phyloP scores from a whole-genome alignment of 768 basidiomycete species.

The Nidularia sp. region DNA sequence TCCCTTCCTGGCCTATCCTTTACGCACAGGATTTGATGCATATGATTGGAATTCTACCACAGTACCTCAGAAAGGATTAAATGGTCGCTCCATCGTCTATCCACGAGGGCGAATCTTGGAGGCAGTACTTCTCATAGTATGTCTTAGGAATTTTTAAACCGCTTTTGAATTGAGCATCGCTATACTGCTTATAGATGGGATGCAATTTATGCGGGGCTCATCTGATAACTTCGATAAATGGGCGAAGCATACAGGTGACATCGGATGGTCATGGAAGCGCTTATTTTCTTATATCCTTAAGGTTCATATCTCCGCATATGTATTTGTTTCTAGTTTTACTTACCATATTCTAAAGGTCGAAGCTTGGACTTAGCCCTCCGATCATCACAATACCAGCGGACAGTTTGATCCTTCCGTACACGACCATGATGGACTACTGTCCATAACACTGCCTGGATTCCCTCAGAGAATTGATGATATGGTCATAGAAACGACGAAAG shows the following conservation, averaged over 20 bases:
- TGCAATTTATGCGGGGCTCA: conserved; percentile 24
- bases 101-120: conserved; percentile 9
- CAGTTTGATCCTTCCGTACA: conserved; percentile 25
- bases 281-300: conserved; percentile 17
- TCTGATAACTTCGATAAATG: conserved; percentile 49
- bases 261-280: conserved; percentile 33
- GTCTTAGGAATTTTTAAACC: neutral
- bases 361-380: conserved; percentile 20
- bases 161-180: neutral
- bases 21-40: neutral
- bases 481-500: conserved; percentile 18
- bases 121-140: conserved; percentile 13
- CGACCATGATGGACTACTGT: conserved; percentile 14
- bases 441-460: conserved; percentile 20
- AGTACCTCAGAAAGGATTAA: conserved; percentile 6
- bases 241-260: conserved; percentile 38
- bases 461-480: conserved; percentile 17
- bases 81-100: conserved; percentile 4
- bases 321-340: neutral
- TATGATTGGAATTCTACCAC: conserved; percentile 12
- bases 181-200: conserved; percentile 10
- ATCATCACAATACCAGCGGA: conserved; percentile 23
- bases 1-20: conserved; percentile 8
- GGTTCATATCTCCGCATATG: conserved; percentile 8
- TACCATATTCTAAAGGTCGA: conserved; percentile 22